A percentile compares a stretch with the other conserved stretches of the same genome.
These are phyloP conservation scores for Spizellomyces sp. DNA, from an alignment of 192 early-diverging fungal species.

Conservation along the genomic window DNA sequence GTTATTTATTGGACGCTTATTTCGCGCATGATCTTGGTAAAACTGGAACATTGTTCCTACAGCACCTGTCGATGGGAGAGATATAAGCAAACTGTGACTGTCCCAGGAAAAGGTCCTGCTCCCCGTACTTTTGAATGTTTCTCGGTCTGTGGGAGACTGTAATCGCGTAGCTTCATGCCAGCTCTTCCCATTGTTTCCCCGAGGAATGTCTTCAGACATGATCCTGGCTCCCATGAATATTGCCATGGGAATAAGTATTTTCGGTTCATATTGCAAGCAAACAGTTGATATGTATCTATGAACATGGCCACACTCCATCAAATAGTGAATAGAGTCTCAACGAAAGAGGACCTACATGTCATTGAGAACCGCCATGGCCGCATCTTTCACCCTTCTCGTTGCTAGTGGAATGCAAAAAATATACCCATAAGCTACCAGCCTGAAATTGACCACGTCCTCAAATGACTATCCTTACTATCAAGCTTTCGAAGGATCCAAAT, in stretches of 20 bases:
- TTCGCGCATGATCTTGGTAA: conserved; percentile 1
- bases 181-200: conserved; percentile 5
- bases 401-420: too few relatives aligned
- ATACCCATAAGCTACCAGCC: neutral
- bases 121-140: conserved; percentile 6
- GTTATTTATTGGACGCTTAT: neutral
- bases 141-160: neutral
- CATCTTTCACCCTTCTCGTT: conserved; percentile 9
- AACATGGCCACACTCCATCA: neutral
- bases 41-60: neutral
- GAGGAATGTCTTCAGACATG: conserved; percentile 15
- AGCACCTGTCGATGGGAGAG: too few relatives aligned
- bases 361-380: conserved; percentile 19
- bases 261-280: conserved; percentile 14
- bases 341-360: conserved; percentile 18
- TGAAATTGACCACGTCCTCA: too few relatives aligned
- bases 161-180: conserved; percentile 7
- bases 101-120: too few relatives aligned
- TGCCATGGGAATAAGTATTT: conserved; percentile 6
- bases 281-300: conserved; percentile 20
- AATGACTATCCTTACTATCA: conserved; percentile 10
- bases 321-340: neutral
- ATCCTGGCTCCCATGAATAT: conserved; percentile 11
- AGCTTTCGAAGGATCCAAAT: conserved; percentile 1
- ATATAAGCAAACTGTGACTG: too few relatives aligned